Evolutionary conservation across 768 basidiomycete species (phyloP).

Genomic region (Auricularia sp.): DNA sequence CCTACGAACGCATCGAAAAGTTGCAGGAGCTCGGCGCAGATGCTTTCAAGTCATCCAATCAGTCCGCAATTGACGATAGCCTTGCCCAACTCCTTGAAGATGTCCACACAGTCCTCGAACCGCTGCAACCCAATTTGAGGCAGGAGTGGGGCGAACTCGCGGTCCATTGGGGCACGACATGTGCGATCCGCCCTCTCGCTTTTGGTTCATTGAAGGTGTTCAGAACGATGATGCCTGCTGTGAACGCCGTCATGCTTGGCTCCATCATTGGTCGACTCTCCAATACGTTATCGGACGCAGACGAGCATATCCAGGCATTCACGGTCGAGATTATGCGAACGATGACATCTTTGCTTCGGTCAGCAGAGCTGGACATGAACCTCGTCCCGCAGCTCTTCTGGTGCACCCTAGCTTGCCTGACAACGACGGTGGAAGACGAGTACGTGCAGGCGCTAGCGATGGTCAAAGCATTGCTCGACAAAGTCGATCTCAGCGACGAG

Average conservation of each 20-base stretch:
- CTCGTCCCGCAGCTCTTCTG: constrained; percentile 81
- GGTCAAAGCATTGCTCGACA: constrained; percentile 52
- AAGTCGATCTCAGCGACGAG: constrained; percentile 61
- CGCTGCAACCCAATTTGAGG: constrained; percentile 57
- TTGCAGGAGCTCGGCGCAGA: constrained; percentile 45
- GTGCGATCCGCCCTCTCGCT: constrained; percentile 76
- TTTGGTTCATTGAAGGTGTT: constrained; percentile 88
- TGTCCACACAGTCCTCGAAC: constrained; percentile 57
- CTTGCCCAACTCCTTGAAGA: constrained; percentile 60
- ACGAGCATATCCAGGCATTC: constrained; percentile 71
- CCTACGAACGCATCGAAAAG: constrained; percentile 24
- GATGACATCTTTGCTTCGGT: constrained; percentile 49
- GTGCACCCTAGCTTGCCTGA: constrained; percentile 72
- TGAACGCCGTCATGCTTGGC: constrained; percentile 64
- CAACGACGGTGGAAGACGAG: constrained; percentile 74
- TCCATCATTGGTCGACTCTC: constrained; percentile 74
- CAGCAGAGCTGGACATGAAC: constrained; percentile 45
- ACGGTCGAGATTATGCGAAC: constrained; percentile 75
- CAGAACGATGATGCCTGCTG: constrained; percentile 63
- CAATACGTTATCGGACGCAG: constrained; percentile 68
- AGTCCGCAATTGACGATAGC: constrained; percentile 33
- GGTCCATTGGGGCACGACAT: constrained; percentile 76
- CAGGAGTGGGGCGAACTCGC: constrained; percentile 75
- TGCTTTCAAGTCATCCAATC: background rate
- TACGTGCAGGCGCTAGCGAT: constrained; percentile 59